Evolutionary conservation across 2,329 filamentous ascomycete species (phyloP), one percentile per base, ranked within the genome.

Genomic region (Diaporthe destruens): DNA sequence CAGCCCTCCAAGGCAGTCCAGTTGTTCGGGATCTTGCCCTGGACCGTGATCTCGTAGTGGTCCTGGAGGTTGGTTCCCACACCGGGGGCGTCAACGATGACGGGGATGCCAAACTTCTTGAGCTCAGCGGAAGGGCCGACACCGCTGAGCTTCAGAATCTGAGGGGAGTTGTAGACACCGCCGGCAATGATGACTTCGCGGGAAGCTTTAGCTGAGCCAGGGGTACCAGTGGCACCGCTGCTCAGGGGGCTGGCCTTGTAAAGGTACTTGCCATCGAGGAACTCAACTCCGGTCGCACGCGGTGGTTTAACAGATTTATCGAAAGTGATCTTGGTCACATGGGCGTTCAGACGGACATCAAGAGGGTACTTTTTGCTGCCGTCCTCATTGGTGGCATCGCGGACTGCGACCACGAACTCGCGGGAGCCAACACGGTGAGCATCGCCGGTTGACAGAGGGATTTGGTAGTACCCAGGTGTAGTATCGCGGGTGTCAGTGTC

Each of bases 401-500:
- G 84, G 29, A 84, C 84, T 51, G 82, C 80, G 70, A 87, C 76
- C 83, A 78, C 74, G 80, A 79, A 70, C 36, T 70, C 55, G 36
- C 68, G 36, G 11, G 12, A 59, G 49, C 55, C 70, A 51, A 5
- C 83, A 36, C 80, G 84, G n/a, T 86, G 85, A 57, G 81, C 83
- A 69, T 79, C 79, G 4, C 79, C 77, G 72, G 82, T 61, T 20
- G 54, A 23, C 20, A 65, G 34, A 4, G 61, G 61, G n/a, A 65
- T 65, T 6, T 89, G 7, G 88, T 88, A 80, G 82, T 95, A 6
- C 85, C 90, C 6, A 90, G 56, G 56, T n/a, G 92, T 75, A 90
- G 93, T 5, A 82, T 96, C 6, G 81, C 88, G 6, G 80, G 95
- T 11, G 94, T 93, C 11, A 89, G 88, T 1, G 77, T 94, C 68